Evolutionary conservation across 129 eudicot species (phyloP).

Genomic region (sunflower (Helianthus annuus)): HanXRQr2.0-SUNRISE NC_035437.2:176013598-176014097

Average conservation of each 20-base stretch:
- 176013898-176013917: conserved; percentile 26
- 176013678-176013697: conserved; percentile 23
- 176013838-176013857: conserved; percentile 25
- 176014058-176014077: too few relatives aligned
- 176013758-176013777: conserved; percentile 17
- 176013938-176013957: conserved; percentile 10
- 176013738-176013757: conserved; percentile 8
- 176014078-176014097: too few relatives aligned
- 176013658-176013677: not conserved
- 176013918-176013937: conserved; percentile 36
- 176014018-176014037: too few relatives aligned
- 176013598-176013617: not conserved
- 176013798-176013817: not conserved
- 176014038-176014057: too few relatives aligned
- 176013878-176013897: conserved; percentile 11
- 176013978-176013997: conserved; percentile 22
- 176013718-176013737: conserved; percentile 14
- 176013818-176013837: not conserved
- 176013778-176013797: not conserved
- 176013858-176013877: conserved; percentile 25
- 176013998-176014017: not conserved
- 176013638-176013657: conserved; percentile 4
- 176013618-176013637: conserved; percentile 5
- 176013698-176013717: not conserved
- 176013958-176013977: conserved; percentile 17